Evolutionary conservation across 768 basidiomycete genomes (phyloP).

Genomic region (Pleurotus tuber-regium): DNA sequence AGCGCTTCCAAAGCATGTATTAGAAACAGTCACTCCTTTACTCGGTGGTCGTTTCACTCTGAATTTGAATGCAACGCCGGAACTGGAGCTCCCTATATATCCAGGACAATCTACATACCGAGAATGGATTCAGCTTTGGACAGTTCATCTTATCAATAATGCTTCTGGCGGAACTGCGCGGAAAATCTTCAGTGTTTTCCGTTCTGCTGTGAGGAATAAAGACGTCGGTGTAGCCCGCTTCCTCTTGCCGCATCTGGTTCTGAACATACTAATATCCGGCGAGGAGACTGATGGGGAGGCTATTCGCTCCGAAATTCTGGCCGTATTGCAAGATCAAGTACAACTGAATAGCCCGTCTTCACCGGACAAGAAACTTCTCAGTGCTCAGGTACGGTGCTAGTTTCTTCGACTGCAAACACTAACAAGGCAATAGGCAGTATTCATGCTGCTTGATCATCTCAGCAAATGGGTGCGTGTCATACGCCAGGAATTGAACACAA

Average conservation of each 20-base stretch:
- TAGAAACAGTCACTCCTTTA: constrained; percentile 84
- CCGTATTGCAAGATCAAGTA: constrained; percentile 88
- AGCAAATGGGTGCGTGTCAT: constrained; percentile 83
- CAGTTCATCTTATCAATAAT: constrained; percentile 71
- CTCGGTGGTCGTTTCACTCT: constrained; percentile 67
- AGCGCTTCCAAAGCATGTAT: constrained; percentile 73
- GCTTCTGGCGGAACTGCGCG: constrained; percentile 57
- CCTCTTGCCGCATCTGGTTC: constrained; percentile 86
- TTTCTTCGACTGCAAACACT: not conserved
- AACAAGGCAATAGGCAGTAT: constrained; percentile 66
- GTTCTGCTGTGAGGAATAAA: constrained; percentile 74
- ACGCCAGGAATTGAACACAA: constrained; percentile 58
- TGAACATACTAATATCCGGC: constrained; percentile 82
- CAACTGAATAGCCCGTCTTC: constrained; percentile 52
- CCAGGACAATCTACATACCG: constrained; percentile 75
- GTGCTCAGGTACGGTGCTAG: constrained; percentile 75
- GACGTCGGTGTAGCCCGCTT: constrained; percentile 95
- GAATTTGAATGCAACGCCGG: constrained; percentile 36
- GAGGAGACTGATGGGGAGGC: constrained; percentile 54
- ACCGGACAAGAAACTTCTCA: constrained; percentile 80
- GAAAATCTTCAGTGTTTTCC: constrained; percentile 75
- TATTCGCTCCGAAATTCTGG: constrained; percentile 74
- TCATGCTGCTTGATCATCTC: constrained; percentile 92
- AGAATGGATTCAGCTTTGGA: constrained; percentile 95
- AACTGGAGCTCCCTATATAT: constrained; percentile 74